Evolutionary conservation across 2,329 filamentous ascomycete genomes (phyloP), one percentile per base, ranked within the genome.

Genomic region (Cladophialophora chaetospira): DNA sequence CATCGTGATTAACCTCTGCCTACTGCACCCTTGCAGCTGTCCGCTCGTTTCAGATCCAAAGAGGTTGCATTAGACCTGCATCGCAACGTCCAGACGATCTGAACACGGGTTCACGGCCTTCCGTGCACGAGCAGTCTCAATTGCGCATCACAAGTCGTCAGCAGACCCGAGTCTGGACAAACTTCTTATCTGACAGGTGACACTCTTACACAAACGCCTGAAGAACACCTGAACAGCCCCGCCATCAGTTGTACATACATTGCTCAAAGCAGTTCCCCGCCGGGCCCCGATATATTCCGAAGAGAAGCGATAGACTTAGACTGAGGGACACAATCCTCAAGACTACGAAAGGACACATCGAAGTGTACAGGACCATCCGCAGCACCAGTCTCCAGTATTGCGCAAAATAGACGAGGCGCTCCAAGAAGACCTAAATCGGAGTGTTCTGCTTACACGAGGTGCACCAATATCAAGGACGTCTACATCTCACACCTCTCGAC

Each of bases 41-140:
- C 36, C 23, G 48, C 48, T 29, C 36, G 48, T 51, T 51, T 51
- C 48, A 51, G 48, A 51, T 40, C 23, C 23, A 13, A 51, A 51
- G 48, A 40, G 48, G 28, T 51, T 51, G 48, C 48, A 51, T 51
- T 51, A 51, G 48, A 23, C 35, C 36, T 42, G 35, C 48, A 21
- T 28, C n/a, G 3, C 35, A 42, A 17, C 26, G 31, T 49, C 13
- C 47, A n/a, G 47, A 26, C 31, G 35, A 50, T 40, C 47, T 50
- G 33, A 29, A 11, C 26, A 8, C 26, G 21, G n/a, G 15, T 35
- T 35, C 45, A 15, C 33, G 31, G 26, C 23, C 8, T 17, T 23
- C 25, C 46, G 46, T 31, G 11, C 42, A 45, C 23, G 21, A 45
- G 42, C 17, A 19, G 9, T 4, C 9, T 45, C 19, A 28, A n/a